Conservation (phyloP, 169 alveolate genomes). For the Plasmodium gaboni region DNA sequence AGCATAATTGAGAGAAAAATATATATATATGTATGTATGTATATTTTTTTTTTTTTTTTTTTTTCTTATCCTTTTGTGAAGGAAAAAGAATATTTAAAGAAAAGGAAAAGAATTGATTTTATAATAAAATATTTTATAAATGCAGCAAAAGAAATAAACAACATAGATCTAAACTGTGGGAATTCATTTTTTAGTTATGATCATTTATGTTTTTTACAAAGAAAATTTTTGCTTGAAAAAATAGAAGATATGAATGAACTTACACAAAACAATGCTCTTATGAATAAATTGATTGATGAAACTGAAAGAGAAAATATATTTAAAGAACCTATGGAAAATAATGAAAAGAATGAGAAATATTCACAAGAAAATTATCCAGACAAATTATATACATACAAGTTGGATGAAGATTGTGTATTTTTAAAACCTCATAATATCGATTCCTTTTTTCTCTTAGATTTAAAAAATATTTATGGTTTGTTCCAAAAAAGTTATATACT, state of each 20-base stretch:
- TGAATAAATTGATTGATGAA: conserved; percentile 13
- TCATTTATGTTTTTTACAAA: conserved; percentile 37
- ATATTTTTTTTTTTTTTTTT: not conserved
- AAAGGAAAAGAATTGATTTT: conserved; percentile 22
- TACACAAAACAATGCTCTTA: conserved; percentile 12
- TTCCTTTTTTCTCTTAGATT: conserved; percentile 18
- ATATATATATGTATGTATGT: not conserved
- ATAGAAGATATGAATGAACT: conserved; percentile 46
- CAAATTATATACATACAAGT: not conserved
- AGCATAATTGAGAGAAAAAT: not conserved
- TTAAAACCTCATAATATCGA: conserved; percentile 25
- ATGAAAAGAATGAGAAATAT: conserved; percentile 4
- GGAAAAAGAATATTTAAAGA: conserved; percentile 28
- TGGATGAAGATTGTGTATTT: conserved; percentile 3
- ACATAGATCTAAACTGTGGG: conserved; percentile 22
- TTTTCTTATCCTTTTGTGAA: not conserved
- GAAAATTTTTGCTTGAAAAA: conserved; percentile 22
- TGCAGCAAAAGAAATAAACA: conserved; percentile 23
- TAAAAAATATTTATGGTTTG: conserved; percentile 17
- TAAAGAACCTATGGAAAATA: too few species aligned
- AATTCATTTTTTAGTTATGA: conserved; percentile 32
- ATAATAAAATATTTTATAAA: conserved; percentile 28
- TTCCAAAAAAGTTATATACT: not conserved
- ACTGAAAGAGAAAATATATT: too few species aligned
- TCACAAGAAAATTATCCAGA: not conserved